These are phyloP conservation scores for Sporobolomyces roseus DNA, from an alignment of 768 basidiomycete species.

Conservation along the genomic window DNA sequence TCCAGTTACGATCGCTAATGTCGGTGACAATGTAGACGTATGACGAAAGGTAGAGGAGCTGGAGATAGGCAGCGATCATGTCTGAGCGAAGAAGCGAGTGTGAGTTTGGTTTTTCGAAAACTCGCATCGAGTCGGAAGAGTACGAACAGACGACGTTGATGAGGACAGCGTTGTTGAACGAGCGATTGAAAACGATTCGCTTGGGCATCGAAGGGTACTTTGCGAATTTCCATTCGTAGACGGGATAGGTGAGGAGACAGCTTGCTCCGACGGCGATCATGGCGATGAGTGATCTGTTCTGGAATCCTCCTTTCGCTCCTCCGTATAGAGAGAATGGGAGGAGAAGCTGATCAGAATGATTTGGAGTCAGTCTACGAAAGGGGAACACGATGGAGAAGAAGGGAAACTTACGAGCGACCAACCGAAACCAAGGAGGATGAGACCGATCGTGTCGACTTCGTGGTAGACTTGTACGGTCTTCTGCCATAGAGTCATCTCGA, in stretches of 20 bases:
- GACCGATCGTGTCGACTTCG: conserved; percentile 33
- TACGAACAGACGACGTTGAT: conserved; percentile 31
- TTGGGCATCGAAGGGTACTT: conserved; percentile 30
- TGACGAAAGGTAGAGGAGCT: conserved; percentile 16
- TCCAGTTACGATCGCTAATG: conserved; percentile 7
- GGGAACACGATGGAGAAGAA: not conserved
- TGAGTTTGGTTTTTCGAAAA: too few species aligned
- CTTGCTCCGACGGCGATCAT: conserved; percentile 47
- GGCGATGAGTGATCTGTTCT: conserved; percentile 45
- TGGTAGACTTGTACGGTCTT: not conserved
- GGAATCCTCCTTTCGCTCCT: conserved; percentile 47
- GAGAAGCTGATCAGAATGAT: conserved; percentile 20
- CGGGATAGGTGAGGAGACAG: conserved; percentile 32
- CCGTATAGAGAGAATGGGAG: conserved; percentile 44
- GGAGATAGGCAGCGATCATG: conserved; percentile 26
- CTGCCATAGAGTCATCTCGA: not conserved
- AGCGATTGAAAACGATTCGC: conserved; percentile 33
- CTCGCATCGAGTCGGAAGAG: too few species aligned
- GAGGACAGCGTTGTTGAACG: conserved; percentile 30
- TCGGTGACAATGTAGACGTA: conserved; percentile 37
- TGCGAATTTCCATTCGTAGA: conserved; percentile 32
- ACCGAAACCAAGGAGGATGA: conserved; percentile 35
- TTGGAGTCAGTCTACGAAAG: not conserved
- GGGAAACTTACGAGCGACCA: conserved; percentile 33
- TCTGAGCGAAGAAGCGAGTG: too few species aligned